These are phyloP conservation scores for Kwoniella dejecticola DNA, from an alignment of 768 basidiomycete genomes.

Conservation along the genomic window DNA sequence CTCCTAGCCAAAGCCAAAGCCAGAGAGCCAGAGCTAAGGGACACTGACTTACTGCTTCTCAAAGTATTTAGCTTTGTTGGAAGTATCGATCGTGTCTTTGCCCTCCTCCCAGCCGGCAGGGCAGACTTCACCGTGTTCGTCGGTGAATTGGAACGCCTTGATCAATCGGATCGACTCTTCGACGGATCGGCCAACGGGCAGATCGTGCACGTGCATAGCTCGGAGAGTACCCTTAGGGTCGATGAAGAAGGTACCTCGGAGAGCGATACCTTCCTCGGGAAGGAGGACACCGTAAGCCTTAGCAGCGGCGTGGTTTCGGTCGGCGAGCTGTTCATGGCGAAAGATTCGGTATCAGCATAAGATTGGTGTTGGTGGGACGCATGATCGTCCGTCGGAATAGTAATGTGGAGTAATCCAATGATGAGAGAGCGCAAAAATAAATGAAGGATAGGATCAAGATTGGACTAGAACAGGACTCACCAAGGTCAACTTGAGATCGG, in stretches of 20 bases:
- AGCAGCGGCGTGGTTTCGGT: constrained; percentile 69
- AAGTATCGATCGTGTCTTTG: constrained; percentile 44
- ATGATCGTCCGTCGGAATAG: too few species aligned
- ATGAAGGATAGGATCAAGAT: too few species aligned
- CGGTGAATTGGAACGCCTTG: constrained; percentile 80
- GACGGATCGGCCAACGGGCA: constrained; percentile 92
- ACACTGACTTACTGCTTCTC: constrained; percentile 46
- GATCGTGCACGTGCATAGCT: constrained; percentile 68
- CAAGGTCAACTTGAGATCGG: constrained; percentile 80
- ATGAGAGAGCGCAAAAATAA: neutral
- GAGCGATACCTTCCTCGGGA: constrained; percentile 82
- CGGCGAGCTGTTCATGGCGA: constrained; percentile 32
- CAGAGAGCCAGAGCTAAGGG: neutral
- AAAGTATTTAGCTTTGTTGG: constrained; percentile 41
- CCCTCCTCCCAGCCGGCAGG: constrained; percentile 88
- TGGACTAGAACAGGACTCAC: too few species aligned
- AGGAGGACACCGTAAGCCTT: constrained; percentile 85
- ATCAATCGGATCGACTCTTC: constrained; percentile 88
- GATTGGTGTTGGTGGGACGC: neutral
- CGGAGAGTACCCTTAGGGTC: constrained; percentile 49
- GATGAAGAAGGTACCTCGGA: constrained; percentile 63
- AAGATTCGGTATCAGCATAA: neutral
- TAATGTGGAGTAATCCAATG: too few species aligned
- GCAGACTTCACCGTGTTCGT: constrained; percentile 88
- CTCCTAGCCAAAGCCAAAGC: too few species aligned